phyloP scores from a whole-genome alignment of 495 filamentous ascomycete genomes.

The Talaromyces thailandensis region DNA sequence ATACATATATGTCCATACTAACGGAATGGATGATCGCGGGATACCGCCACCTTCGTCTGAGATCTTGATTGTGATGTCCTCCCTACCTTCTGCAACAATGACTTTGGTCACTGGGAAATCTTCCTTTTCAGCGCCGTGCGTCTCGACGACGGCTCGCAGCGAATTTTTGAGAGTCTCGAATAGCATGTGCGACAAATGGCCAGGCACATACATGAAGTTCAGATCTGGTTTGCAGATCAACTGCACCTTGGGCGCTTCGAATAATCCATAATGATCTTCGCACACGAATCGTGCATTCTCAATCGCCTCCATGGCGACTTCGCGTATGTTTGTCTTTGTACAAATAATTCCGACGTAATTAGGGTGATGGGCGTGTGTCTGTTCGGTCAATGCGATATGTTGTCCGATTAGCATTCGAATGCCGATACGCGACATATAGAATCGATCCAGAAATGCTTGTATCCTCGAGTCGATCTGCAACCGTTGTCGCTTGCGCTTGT shows the following conservation, averaged over 20 bases:
- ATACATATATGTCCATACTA: constrained; percentile 99
- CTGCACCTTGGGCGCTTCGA: constrained; percentile 94
- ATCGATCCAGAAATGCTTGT: constrained; percentile 92
- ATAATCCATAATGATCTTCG: constrained; percentile 96
- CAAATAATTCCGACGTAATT: constrained; percentile 98
- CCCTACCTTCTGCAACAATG: constrained; percentile 91
- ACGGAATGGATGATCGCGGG: constrained; percentile 77
- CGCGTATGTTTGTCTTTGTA: constrained; percentile 94
- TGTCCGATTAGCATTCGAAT: constrained; percentile 99
- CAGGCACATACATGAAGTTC: constrained; percentile 98
- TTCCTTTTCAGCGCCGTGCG: constrained; percentile 87
- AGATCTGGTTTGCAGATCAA: constrained; percentile 88
- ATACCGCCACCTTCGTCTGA: constrained; percentile 96
- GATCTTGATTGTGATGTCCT: constrained; percentile 98
- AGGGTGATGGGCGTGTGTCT: constrained; percentile 75
- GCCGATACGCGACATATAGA: constrained; percentile 99
- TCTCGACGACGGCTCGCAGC: constrained; percentile 91
- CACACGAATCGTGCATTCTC: constrained; percentile 98
- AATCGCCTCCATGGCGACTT: constrained; percentile 92
- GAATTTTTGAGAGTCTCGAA: constrained; percentile 99
- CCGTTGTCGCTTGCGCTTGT: constrained; percentile 89
- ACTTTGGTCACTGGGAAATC: constrained; percentile 95
- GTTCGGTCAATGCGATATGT: constrained; percentile 92
- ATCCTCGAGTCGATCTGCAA: constrained; percentile 98
- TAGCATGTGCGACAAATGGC: constrained; percentile 96